These are phyloP conservation scores for Trametes meyenii DNA, from an alignment of 768 basidiomycete species.

Conservation along the genomic window DNA sequence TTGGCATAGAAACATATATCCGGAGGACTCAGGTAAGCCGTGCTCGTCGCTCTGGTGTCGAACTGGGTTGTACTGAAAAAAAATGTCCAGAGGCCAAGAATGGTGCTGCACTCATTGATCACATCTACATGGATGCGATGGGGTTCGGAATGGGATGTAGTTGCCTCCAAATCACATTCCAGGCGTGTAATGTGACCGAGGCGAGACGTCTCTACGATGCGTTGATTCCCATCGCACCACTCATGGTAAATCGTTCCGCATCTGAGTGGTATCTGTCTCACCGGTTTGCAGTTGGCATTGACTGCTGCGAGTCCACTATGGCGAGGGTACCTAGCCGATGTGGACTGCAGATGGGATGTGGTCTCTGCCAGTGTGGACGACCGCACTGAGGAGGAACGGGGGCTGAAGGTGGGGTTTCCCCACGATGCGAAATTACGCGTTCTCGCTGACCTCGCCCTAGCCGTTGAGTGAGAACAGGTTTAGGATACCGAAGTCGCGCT, in stretches of 20 bases:
- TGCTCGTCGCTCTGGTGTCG: background rate
- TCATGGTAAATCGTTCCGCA: slow-evolving; percentile 66
- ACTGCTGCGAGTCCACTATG: slow-evolving; percentile 95
- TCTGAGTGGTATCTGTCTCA: background rate
- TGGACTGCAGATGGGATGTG: slow-evolving; percentile 98
- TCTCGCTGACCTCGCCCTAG: slow-evolving; percentile 42
- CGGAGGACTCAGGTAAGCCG: slow-evolving; percentile 78
- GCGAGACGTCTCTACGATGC: slow-evolving; percentile 94
- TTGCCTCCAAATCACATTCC: slow-evolving; percentile 96
- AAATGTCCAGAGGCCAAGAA: slow-evolving; percentile 72
- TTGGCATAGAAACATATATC: slow-evolving; percentile 79
- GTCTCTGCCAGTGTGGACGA: slow-evolving; percentile 99
- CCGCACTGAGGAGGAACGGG: slow-evolving; percentile 93
- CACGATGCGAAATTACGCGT: slow-evolving; percentile 4
- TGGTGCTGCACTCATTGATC: slow-evolving; percentile 85
- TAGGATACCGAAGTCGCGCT: slow-evolving; percentile 93
- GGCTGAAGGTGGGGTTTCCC: slow-evolving; percentile 60
- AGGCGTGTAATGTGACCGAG: slow-evolving; percentile 92
- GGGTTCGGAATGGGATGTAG: slow-evolving; percentile 99
- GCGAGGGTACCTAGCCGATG: slow-evolving; percentile 93
- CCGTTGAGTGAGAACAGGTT: slow-evolving; percentile 75
- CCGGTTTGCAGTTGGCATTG: slow-evolving; percentile 71
- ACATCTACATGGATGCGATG: slow-evolving; percentile 99
- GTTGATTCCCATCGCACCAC: slow-evolving; percentile 92
- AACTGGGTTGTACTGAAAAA: slow-evolving; percentile 8